Base-by-base conservation (phyloP, 2,329 filamentous ascomycete genomes). In the Helicocarpus griseus region DNA sequence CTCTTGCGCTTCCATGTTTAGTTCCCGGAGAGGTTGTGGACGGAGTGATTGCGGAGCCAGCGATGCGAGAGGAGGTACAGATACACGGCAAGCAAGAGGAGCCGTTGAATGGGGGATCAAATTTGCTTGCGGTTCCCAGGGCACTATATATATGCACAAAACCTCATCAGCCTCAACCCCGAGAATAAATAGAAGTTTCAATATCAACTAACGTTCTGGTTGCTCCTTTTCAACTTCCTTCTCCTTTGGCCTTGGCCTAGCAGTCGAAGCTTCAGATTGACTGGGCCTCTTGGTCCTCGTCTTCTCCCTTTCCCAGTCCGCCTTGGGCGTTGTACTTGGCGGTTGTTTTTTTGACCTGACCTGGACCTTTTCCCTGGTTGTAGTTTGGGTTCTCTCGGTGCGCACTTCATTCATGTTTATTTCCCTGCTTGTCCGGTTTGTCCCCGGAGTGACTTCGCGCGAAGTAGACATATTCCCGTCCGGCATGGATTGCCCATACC, bases 1-100 rank as follows among this genome's bases (percentile, higher is more conserved):
- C 70, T 98, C 93, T 67, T 98, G 93, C 2, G 80, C 80, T 57
- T 94, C 86, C 26, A 94, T 73, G 0, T 83, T 82, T 53, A 97
- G 72, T 52, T 87, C 81, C 51, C 78, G 74, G 14, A 97, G 74
- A 5, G 84, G 76, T 46, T 73, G 73, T 1, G 87, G 86, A 40
- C 87, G 83, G 46, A 89, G 75, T 6, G 79, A 73, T 48, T 79
- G 71, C 1, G 90, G 89, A 28, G 87, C 82, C 55, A 83, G 76
- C 3, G 85, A 84, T 11, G 80, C 76, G 14, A 79, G 63, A 13
- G 81, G 81, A 43, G 82, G 80, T 9, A 77, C 72, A 1, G 80
- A 84, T 53, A 85, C 75, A 58, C 82, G 76, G 52, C 73, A 83
- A 2, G 89, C 87, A 45, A 95, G 73, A 2, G 91, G 91, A 19